Evolutionary conservation across 1,284 basidiomycete species (phyloP).

Genomic region (Ustilago cynodontis): DNA sequence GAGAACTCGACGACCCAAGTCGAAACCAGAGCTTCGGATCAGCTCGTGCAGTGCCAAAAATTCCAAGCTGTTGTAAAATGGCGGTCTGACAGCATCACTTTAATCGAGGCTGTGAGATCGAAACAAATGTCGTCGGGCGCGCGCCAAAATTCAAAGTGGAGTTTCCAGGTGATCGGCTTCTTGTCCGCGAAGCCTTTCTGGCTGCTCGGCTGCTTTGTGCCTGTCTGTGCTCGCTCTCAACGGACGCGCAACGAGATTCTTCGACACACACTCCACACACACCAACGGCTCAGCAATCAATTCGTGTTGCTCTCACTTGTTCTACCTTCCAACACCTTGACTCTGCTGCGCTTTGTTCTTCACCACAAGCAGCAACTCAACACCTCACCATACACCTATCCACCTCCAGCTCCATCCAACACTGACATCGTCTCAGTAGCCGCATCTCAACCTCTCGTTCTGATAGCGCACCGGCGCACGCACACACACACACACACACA

Average conservation of each 20-base stretch:
- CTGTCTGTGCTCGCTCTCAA: slow-evolving; percentile 7
- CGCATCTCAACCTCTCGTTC: background rate
- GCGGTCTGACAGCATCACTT: background rate
- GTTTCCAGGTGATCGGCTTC: slow-evolving; percentile 40
- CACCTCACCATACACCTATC: background rate
- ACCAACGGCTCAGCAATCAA: slow-evolving; percentile 8
- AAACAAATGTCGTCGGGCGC: background rate
- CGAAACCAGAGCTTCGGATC: no score
- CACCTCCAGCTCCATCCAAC: background rate
- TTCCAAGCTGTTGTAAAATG: background rate
- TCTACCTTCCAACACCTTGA: background rate
- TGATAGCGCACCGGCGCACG: slow-evolving; percentile 7
- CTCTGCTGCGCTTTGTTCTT: background rate
- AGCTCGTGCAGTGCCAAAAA: no score
- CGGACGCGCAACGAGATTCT: slow-evolving; percentile 49
- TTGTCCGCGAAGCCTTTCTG: slow-evolving; percentile 15
- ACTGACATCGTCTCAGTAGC: background rate
- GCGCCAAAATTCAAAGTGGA: slow-evolving; percentile 25
- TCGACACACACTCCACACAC: slow-evolving; percentile 31
- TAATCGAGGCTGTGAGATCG: background rate
- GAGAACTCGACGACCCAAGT: no score
- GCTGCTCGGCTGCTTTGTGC: background rate
- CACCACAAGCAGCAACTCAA: background rate
- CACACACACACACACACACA: background rate
- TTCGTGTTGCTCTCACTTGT: slow-evolving; percentile 32